Base-by-base conservation (phyloP, 371 early-diverging fungal species). In the Phascolomyces articulosus region DNA sequence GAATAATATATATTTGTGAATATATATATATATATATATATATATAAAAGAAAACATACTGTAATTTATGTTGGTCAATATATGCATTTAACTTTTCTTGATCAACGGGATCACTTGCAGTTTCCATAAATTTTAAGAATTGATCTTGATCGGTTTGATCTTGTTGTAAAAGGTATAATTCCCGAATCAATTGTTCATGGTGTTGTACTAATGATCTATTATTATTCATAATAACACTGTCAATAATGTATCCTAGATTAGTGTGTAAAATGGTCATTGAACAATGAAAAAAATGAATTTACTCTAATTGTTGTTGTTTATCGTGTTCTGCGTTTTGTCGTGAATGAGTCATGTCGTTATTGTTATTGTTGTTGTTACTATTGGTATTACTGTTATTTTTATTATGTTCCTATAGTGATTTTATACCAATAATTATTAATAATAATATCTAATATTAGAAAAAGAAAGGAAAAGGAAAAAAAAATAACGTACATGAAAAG, bases 11-110 rank as follows among this genome's bases (percentile, higher is more conserved):
- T 34, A 9, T n/a, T n/a, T n/a, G n/a, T n/a, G n/a, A n/a, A n/a
- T 34, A 34, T 11, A 34, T 11, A 0, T 11, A 34, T 11, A 34
- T 2, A 34, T 2, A 34, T 34, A 34, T 34, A 34, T 1, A 34
- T 34, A 34, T 34, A 34, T 31, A 31, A 6, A 34, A 34, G 6
- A 34, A 9, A 34, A 34, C 34, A 34, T 47, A 47, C 47, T 16
- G 47, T n/a, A 47, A 54, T 28, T 78, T 70, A 55, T 73, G 67
- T 65, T 72, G 71, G 15, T 79, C 74, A 6, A 74, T 47, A 63
- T 70, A 78, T 1, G 26, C 60, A 38, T 70, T 56, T 38, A 67
- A 66, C 57, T 68, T 66, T 6, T 64, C 29, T 11, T 55, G 24
- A 54, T 74, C 67, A 4, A 65, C 28, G 20, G 58, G 41, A 1